Conservation (phyloP, 75 land plant species). For the Picea sitchensis region DNA sequence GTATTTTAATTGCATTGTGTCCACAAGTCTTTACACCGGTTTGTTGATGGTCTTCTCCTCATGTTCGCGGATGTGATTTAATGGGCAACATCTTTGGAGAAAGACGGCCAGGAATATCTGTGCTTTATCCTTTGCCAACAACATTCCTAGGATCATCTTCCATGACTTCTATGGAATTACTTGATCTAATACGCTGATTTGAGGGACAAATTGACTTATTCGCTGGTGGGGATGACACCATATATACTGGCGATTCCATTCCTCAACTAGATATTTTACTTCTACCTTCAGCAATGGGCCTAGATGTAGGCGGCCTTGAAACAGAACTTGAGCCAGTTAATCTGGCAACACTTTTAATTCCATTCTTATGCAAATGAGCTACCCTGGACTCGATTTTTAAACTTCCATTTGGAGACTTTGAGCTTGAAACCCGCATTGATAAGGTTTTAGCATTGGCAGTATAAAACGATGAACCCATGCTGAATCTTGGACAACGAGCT, state of each 20-base stretch:
- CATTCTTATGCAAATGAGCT: conserved; percentile 21
- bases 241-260: background rate
- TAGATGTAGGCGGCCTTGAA: background rate
- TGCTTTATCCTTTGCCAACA: conserved; percentile 17
- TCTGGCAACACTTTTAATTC: too few relatives aligned
- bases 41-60: too few relatives aligned
- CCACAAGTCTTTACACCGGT: too few relatives aligned
- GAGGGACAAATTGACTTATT: conserved; percentile 2
- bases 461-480: background rate
- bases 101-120: too few relatives aligned
- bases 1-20: too few relatives aligned
- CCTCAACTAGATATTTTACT: background rate
- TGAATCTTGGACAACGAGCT: background rate
- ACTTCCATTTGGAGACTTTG: conserved; percentile 15
- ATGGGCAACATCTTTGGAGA: too few relatives aligned
- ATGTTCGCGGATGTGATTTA: too few relatives aligned
- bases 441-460: background rate
- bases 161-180: background rate
- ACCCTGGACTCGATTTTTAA: conserved; percentile 10
- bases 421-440: conserved; percentile 1
- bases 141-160: conserved; percentile 16
- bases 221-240: conserved; percentile 7
- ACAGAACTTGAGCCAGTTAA: conserved; percentile 6
- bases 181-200: conserved; percentile 18
- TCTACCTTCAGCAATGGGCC: background rate